Evolutionary conservation across 345 rosid species (phyloP).

Genomic region (Lepidium sativum): DNA sequence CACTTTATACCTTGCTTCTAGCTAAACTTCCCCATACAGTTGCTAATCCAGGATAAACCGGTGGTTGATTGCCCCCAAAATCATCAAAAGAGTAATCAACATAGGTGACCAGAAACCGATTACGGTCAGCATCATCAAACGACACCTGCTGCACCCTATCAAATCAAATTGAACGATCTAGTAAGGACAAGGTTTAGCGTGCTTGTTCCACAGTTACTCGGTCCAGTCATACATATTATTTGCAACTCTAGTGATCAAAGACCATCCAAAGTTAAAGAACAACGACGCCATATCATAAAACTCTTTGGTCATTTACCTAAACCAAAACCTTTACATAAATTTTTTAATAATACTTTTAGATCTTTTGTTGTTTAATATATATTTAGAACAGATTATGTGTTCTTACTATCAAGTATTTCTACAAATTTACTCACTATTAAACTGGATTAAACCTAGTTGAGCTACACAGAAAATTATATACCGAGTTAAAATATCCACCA

Average conservation of each 20-base stretch:
- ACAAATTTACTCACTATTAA: neutral
- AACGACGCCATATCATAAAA: neutral
- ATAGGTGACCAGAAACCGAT: constrained; percentile 86
- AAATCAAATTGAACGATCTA: constrained; percentile 19
- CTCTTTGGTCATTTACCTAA: neutral
- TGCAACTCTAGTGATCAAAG: constrained; percentile 7
- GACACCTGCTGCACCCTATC: constrained; percentile 98
- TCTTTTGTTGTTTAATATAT: neutral
- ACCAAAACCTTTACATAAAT: neutral
- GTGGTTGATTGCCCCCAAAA: constrained; percentile 97
- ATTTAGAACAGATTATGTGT: neutral
- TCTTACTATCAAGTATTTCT: neutral
- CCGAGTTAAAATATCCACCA: constrained; percentile 97
- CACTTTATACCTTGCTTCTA: constrained; percentile 77
- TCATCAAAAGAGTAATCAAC: constrained; percentile 98
- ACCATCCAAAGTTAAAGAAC: constrained; percentile 2
- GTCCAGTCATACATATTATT: constrained; percentile 11
- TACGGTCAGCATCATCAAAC: constrained; percentile 91
- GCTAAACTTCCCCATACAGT: constrained; percentile 99
- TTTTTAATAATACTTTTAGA: neutral
- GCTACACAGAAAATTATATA: constrained; percentile 23
- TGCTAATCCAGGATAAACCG: constrained; percentile 95
- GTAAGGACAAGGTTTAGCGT: neutral
- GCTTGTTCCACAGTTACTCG: neutral
- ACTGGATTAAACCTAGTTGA: neutral